phyloP scores from a whole-genome alignment of 306 rosid species.

The Comarum palustre region DNA sequence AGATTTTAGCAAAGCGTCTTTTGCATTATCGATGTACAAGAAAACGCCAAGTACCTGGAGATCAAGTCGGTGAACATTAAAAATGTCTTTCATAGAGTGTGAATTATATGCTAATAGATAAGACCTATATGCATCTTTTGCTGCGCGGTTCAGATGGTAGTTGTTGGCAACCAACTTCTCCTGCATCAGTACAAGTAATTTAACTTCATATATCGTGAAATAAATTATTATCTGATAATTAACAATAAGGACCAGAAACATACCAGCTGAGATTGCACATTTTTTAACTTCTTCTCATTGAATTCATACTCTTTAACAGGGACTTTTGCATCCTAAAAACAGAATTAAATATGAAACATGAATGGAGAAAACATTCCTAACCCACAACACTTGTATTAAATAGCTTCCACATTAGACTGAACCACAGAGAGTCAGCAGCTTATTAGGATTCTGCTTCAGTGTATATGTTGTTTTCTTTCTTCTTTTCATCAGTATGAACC shows the following conservation, averaged over 20 bases:
- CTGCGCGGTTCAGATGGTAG: conserved; percentile 67
- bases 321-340: conserved; percentile 75
- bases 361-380: conserved; percentile 6
- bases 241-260: conserved; percentile 9
- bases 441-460: neutral
- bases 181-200: conserved; percentile 42
- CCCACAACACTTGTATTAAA: neutral
- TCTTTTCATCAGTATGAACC: neutral
- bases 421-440: neutral
- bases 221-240: conserved; percentile 8
- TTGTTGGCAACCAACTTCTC: conserved; percentile 69
- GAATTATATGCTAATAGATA: conserved; percentile 78
- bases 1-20: neutral
- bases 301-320: conserved; percentile 72
- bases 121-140: conserved; percentile 89
- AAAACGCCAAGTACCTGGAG: conserved; percentile 51
- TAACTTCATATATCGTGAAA: neutral
- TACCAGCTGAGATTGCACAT: conserved; percentile 87
- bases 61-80: conserved; percentile 84
- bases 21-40: neutral
- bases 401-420: neutral
- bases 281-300: conserved; percentile 68
- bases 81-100: conserved; percentile 91
- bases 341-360: neutral
- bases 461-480: neutral